Evolutionary conservation across 192 early-diverging fungal species (phyloP).

Genomic region (Entophlyctis helioformis): DNA sequence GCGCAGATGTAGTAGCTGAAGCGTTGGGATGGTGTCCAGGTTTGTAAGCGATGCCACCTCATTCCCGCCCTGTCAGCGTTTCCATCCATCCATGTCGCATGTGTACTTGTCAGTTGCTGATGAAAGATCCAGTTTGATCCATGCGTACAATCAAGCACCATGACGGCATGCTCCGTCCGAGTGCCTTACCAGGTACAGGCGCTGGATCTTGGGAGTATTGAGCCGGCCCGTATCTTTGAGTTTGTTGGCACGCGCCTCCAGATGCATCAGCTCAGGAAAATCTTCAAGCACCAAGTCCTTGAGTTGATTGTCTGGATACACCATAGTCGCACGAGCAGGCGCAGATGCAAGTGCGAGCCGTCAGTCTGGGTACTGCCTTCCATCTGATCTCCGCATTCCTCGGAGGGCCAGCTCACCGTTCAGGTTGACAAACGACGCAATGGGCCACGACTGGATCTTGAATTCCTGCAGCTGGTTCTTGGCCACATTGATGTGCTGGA

Average conservation of each 20-base stretch:
- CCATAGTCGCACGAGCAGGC: too few relatives aligned
- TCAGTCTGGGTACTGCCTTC: too few relatives aligned
- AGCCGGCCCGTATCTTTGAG: conserved; percentile 15
- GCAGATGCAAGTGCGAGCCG: too few relatives aligned
- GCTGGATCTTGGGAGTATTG: conserved; percentile 26
- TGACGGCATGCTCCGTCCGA: too few relatives aligned
- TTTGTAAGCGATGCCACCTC: conserved; percentile 9
- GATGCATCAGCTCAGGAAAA: conserved; percentile 28
- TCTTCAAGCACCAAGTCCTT: conserved; percentile 18
- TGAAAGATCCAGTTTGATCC: too few relatives aligned
- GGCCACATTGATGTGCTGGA: conserved; percentile 34
- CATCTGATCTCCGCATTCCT: neutral
- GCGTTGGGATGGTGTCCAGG: conserved; percentile 20
- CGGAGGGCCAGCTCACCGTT: conserved; percentile 20
- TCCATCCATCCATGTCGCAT: too few relatives aligned
- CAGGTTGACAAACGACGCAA: conserved; percentile 33
- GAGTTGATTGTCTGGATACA: conserved; percentile 39
- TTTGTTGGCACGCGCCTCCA: conserved; percentile 31
- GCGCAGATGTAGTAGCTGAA: conserved; percentile 35
- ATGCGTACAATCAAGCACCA: too few relatives aligned
- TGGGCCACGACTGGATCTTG: conserved; percentile 23
- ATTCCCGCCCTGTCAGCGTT: conserved; percentile 22
- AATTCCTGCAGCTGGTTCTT: conserved; percentile 24
- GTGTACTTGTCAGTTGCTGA: too few relatives aligned
- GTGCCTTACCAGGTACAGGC: conserved; percentile 32